phyloP scores from a whole-genome alignment of 2,329 filamentous ascomycete species.

The Pezicula carpinea region DNA sequence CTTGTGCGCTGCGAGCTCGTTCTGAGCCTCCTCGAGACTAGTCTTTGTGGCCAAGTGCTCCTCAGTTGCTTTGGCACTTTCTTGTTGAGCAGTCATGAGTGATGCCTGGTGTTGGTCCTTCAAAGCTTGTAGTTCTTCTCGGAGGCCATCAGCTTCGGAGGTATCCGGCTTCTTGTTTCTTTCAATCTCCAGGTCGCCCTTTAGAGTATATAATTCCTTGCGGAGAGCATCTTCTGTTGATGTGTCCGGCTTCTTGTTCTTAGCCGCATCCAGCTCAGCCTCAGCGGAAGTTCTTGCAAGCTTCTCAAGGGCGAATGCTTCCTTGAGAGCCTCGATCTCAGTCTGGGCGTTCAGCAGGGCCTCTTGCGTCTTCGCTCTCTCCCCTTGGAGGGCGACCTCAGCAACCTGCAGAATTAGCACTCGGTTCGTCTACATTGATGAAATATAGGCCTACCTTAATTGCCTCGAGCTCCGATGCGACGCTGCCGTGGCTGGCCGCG shows the following conservation, averaged over 20 bases:
- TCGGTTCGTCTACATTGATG: constrained; percentile 25
- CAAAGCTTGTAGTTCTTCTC: constrained; percentile 43
- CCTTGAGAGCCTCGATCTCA: constrained; percentile 23
- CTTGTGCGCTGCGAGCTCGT: constrained; percentile 49
- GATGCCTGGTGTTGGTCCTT: constrained; percentile 43
- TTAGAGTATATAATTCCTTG: constrained; percentile 23
- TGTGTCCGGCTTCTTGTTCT: constrained; percentile 52
- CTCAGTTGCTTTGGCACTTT: constrained; percentile 30
- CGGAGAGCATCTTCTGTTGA: constrained; percentile 45
- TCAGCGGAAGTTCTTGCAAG: constrained; percentile 36
- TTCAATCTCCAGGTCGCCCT: constrained; percentile 45
- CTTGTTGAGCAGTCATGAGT: constrained; percentile 30
- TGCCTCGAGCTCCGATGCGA: constrained; percentile 17
- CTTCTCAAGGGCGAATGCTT: constrained; percentile 35
- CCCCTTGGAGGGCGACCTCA: constrained; percentile 37
- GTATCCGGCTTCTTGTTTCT: constrained; percentile 50
- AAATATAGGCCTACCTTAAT: constrained; percentile 22
- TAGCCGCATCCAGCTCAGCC: constrained; percentile 55
- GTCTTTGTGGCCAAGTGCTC: constrained; percentile 33
- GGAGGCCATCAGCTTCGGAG: constrained; percentile 46
- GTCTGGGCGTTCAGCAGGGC: constrained; percentile 15
- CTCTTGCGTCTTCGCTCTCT: constrained; percentile 42
- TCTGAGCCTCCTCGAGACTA: constrained; percentile 39
- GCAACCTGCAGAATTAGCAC: constrained; percentile 34
- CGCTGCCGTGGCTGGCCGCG: constrained; percentile 35